Conservation (phyloP, 1,139 yeast species). For the Blastobotrys arbuscula region DNA sequence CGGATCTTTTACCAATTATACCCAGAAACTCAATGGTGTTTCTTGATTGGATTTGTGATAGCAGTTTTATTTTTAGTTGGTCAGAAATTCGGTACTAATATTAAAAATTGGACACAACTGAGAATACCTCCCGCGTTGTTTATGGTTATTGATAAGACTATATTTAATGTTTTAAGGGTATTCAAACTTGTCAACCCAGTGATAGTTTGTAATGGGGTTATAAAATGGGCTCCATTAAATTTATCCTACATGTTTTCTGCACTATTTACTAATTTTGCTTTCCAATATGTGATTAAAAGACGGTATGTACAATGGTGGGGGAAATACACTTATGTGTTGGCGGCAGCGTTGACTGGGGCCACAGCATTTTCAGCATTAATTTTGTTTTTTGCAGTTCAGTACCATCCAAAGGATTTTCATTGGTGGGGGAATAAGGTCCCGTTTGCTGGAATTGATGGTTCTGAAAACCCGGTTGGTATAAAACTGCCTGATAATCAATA, state of each 20-base stretch:
- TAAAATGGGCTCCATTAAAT: conserved; percentile 46
- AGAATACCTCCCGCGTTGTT: conserved; percentile 7
- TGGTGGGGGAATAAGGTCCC: conserved; percentile 60
- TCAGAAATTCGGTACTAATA: conserved; percentile 47
- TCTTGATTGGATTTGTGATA: conserved; percentile 39
- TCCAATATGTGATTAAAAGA: conserved; percentile 49
- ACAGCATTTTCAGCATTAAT: conserved; percentile 34
- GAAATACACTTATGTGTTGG: conserved; percentile 48
- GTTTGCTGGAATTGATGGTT: conserved; percentile 44
- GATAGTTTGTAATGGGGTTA: conserved; percentile 46
- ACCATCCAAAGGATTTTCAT: conserved; percentile 33
- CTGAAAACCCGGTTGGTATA: conserved; percentile 19
- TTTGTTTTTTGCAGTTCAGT: conserved; percentile 52
- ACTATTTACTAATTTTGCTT: conserved; percentile 43
- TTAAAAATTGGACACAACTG: conserved; percentile 37
- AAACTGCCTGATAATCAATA: conserved; percentile 12
- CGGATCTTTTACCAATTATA: conserved; percentile 46
- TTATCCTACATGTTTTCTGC: conserved; percentile 48
- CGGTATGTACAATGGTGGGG: conserved; percentile 47
- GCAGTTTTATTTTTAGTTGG: conserved; percentile 42
- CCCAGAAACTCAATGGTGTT: conserved; percentile 43
- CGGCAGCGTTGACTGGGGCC: conserved; percentile 53
- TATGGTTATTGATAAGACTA: conserved; percentile 12
- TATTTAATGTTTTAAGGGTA: conserved; percentile 39
- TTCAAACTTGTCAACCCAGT: conserved; percentile 42